phyloP scores from a whole-genome alignment of 495 filamentous ascomycete species.

The Choiromyces venosus region DNA sequence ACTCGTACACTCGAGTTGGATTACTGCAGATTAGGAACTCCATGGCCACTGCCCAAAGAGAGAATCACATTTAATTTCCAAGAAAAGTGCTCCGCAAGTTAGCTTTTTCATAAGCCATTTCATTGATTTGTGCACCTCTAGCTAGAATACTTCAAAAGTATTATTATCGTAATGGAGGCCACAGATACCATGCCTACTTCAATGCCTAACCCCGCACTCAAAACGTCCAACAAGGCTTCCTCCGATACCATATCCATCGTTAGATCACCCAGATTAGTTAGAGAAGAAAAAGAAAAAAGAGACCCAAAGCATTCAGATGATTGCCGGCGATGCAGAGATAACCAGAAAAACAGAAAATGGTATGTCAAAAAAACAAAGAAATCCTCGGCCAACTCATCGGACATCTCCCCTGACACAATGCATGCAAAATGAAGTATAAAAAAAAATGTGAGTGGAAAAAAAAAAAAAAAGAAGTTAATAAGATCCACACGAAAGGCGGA shows the following conservation, averaged over 20 bases:
- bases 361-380: background rate
- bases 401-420: background rate
- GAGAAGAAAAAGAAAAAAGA: conserved; percentile 11
- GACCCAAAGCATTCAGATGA: background rate
- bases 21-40: background rate
- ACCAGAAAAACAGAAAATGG: background rate
- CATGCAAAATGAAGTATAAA: background rate
- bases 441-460: background rate
- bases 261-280: conserved; percentile 26
- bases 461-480: background rate
- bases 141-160: background rate
- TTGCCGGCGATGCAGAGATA: conserved; percentile 1
- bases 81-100: background rate
- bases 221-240: background rate
- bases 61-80: background rate
- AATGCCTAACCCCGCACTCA: background rate
- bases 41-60: background rate
- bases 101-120: background rate
- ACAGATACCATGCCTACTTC: background rate
- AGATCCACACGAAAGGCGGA: background rate
- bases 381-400: background rate
- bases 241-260: background rate
- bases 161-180: background rate
- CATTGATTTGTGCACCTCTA: background rate
- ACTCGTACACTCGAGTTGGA: background rate